Conservation (phyloP, 805 yeast genomes). For the Pichia nakasei region DNA sequence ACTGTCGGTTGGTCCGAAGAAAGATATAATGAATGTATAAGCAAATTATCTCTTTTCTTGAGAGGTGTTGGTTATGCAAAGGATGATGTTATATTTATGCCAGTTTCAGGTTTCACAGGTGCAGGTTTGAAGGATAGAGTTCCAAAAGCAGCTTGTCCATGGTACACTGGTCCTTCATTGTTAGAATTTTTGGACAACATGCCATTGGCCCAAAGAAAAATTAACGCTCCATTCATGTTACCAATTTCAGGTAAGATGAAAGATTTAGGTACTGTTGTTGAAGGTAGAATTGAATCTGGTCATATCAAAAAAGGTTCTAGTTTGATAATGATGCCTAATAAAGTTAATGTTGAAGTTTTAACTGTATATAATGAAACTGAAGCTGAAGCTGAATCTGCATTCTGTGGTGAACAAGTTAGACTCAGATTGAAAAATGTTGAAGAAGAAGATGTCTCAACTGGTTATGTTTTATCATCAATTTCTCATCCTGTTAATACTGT, state of each 20-base stretch:
- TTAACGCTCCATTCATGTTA: slow-evolving; percentile 94
- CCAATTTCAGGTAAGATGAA: slow-evolving; percentile 93
- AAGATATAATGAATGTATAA: slow-evolving; percentile 91
- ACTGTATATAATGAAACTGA: slow-evolving; percentile 93
- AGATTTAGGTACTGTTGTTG: slow-evolving; percentile 95
- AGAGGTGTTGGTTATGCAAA: slow-evolving; percentile 86
- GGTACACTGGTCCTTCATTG: slow-evolving; percentile 91
- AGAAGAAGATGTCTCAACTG: slow-evolving; percentile 90
- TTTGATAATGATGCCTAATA: slow-evolving; percentile 89
- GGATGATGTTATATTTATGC: slow-evolving; percentile 87
- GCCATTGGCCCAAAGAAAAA: slow-evolving; percentile 74
- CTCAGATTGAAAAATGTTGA: slow-evolving; percentile 90
- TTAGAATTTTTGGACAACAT: slow-evolving; percentile 82
- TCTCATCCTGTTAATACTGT: slow-evolving; percentile 87
- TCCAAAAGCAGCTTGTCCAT: slow-evolving; percentile 61
- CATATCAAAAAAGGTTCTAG: slow-evolving; percentile 71
- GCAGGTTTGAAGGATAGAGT: slow-evolving; percentile 91
- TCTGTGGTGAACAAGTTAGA: slow-evolving; percentile 96
- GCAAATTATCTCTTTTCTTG: slow-evolving; percentile 68
- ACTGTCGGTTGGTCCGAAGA: slow-evolving; percentile 95
- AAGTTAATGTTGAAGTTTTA: slow-evolving; percentile 69
- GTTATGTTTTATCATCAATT: slow-evolving; percentile 83
- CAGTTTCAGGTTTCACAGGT: slow-evolving; percentile 97
- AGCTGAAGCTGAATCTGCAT: slow-evolving; percentile 82
- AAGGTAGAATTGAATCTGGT: slow-evolving; percentile 97